These are phyloP conservation scores for Ceratonia siliqua DNA, from an alignment of 306 rosid genomes.

Conservation along the genomic window DNA sequence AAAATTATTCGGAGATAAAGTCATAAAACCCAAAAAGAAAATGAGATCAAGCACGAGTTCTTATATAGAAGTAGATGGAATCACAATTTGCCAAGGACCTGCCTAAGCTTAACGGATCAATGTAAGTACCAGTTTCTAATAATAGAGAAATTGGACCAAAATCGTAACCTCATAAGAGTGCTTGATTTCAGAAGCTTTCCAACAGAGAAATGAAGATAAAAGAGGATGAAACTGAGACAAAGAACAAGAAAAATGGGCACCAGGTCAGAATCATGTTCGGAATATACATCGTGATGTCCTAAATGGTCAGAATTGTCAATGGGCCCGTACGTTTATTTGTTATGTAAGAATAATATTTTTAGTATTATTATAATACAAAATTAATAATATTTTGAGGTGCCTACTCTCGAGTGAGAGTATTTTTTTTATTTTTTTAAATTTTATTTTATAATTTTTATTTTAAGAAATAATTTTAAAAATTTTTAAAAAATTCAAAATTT, in stretches of 20 bases:
- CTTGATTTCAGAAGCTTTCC: constrained; percentile 9
- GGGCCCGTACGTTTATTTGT: too few relatives aligned
- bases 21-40: constrained; percentile 18
- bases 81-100: neutral
- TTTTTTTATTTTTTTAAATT: too few relatives aligned
- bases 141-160: neutral
- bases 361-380: too few relatives aligned
- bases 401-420: too few relatives aligned
- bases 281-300: too few relatives aligned
- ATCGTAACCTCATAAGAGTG: constrained; percentile 29
- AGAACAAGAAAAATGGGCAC: neutral
- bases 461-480: too few relatives aligned
- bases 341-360: too few relatives aligned
- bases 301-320: too few relatives aligned
- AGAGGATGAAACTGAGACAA: neutral
- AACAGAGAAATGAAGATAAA: neutral
- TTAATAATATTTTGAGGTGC: too few relatives aligned
- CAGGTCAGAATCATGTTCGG: too few relatives aligned
- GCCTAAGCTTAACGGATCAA: neutral
- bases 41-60: constrained; percentile 25
- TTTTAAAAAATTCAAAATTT: too few relatives aligned
- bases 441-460: too few relatives aligned
- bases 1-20: neutral
- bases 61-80: neutral
- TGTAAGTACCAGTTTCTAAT: neutral